Percentiles rank a stretch among this genome's conserved stretches.
These are phyloP conservation scores for Microascus cirrosus DNA, from an alignment of 2,329 filamentous ascomycete genomes.

Conservation along the genomic window DNA sequence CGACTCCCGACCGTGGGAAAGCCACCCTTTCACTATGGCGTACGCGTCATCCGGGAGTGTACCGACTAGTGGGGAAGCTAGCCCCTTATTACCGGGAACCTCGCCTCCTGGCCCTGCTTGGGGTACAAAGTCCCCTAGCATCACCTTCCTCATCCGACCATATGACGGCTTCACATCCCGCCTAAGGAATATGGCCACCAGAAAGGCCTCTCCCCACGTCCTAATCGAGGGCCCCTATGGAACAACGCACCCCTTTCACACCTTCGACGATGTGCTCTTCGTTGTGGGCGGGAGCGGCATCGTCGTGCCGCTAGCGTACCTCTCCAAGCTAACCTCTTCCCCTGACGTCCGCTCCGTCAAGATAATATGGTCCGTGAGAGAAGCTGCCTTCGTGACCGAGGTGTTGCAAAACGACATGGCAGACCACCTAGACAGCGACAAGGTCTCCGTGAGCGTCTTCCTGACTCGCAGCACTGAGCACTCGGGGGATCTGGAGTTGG, in stretches of 20 bases:
- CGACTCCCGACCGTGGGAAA: conserved; percentile 30
- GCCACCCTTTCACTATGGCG: conserved; percentile 37
- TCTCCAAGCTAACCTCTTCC: conserved; percentile 13
- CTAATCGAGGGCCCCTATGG: conserved; percentile 35
- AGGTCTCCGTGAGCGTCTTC: conserved; percentile 23
- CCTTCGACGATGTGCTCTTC: conserved; percentile 27
- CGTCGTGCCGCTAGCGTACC: conserved; percentile 27
- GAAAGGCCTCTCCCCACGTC: conserved; percentile 17
- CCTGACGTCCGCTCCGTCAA: conserved; percentile 14
- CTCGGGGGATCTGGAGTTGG: neutral
- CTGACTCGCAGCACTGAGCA: conserved; percentile 14
- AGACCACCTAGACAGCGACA: conserved; percentile 14
- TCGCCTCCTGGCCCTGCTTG: neutral
- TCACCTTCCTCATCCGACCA: conserved; percentile 32
- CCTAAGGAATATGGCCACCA: conserved; percentile 15
- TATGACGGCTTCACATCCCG: conserved; percentile 31
- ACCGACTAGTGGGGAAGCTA: conserved; percentile 15
- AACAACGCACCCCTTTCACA: conserved; percentile 22
- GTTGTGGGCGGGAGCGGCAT: conserved; percentile 33
- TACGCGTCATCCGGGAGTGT: neutral
- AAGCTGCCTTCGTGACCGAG: conserved; percentile 22
- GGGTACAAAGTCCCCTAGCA: conserved; percentile 5
- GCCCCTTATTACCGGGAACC: conserved; percentile 17
- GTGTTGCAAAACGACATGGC: conserved; percentile 21
- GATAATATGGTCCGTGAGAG: conserved; percentile 31